These are phyloP conservation scores for Crithidia sp. DNA, from an alignment of 208 protist genomes.

Conservation along the genomic window DNA sequence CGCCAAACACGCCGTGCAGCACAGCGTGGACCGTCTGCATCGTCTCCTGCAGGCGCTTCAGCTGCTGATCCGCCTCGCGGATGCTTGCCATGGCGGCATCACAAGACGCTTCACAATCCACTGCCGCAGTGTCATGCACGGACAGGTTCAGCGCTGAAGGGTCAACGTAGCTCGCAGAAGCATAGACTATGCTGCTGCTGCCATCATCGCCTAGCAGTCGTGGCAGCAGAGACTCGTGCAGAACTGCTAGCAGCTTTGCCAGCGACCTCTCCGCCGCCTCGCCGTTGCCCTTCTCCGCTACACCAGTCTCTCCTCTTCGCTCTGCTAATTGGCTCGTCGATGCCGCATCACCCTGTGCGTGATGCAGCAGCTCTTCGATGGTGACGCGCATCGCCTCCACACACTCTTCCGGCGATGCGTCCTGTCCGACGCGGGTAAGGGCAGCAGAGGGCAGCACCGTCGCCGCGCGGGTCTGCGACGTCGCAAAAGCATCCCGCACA, in stretches of 20 bases:
- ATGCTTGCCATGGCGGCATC: conserved; percentile 11
- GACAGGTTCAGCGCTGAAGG: neutral
- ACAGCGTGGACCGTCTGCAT: conserved; percentile 2
- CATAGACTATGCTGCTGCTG: neutral
- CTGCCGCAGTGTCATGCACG: too few relatives aligned
- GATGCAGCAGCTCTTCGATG: neutral
- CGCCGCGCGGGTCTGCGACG: neutral
- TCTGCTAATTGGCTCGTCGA: neutral
- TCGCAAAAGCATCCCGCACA: neutral
- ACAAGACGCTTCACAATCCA: neutral
- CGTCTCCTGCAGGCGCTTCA: neutral
- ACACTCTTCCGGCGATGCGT: neutral
- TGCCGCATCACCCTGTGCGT: neutral
- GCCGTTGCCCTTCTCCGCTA: neutral
- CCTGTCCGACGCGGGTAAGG: neutral
- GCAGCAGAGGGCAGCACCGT: neutral
- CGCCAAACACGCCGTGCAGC: conserved; percentile 21
- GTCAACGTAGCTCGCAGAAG: neutral
- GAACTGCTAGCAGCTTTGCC: conserved; percentile 5
- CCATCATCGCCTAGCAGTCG: conserved; percentile 1
- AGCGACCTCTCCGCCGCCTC: neutral
- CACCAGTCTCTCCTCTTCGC: neutral
- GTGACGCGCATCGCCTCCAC: conserved; percentile 5
- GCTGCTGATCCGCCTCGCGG: neutral
- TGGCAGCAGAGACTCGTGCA: conserved; percentile 15